Percentiles rank a stretch among this genome's conserved stretches.
These are phyloP conservation scores for Gryganskiella cystojenkinii DNA, from an alignment of 192 early-diverging fungal genomes.

Conservation along the genomic window DNA sequence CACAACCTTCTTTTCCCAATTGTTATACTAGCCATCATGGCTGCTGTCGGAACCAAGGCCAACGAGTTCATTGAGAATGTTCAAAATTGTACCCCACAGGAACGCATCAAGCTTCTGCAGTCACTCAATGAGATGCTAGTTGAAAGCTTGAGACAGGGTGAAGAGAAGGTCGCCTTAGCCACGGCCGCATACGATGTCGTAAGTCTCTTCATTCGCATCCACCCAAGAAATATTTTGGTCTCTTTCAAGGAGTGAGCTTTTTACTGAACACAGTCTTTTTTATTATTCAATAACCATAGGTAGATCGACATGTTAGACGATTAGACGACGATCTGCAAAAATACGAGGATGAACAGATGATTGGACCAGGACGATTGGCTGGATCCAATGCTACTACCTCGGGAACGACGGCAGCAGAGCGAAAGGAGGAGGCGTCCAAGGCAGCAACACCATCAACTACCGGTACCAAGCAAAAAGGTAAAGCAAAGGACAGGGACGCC, in stretches of 20 bases:
- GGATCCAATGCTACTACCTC: constrained; percentile 40
- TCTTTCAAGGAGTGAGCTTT: not conserved
- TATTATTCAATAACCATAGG: constrained; percentile 51
- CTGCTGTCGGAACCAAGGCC: constrained; percentile 73
- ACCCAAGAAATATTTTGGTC: too few relatives aligned
- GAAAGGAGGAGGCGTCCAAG: constrained; percentile 56
- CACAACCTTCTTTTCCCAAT: not conserved
- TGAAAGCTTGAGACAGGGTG: constrained; percentile 85
- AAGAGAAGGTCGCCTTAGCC: constrained; percentile 94
- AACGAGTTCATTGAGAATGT: constrained; percentile 76
- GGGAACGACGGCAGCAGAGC: constrained; percentile 32
- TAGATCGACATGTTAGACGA: constrained; percentile 88
- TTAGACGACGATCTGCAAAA: constrained; percentile 92
- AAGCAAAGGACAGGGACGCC: not conserved
- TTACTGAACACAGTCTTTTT: not conserved
- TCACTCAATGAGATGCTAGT: constrained; percentile 68
- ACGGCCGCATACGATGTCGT: constrained; percentile 95
- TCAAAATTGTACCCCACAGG: constrained; percentile 62
- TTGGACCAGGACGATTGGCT: constrained; percentile 59
- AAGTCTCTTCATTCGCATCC: constrained; percentile 2
- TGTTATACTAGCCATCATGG: constrained; percentile 71
- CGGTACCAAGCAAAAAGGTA: constrained; percentile 45
- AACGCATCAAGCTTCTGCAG: constrained; percentile 64
- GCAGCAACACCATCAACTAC: constrained; percentile 36
- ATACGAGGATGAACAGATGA: constrained; percentile 93